These are phyloP conservation scores for Bruguiera hainesii DNA, from an alignment of 441 rosid species.

Conservation along the genomic window DNA sequence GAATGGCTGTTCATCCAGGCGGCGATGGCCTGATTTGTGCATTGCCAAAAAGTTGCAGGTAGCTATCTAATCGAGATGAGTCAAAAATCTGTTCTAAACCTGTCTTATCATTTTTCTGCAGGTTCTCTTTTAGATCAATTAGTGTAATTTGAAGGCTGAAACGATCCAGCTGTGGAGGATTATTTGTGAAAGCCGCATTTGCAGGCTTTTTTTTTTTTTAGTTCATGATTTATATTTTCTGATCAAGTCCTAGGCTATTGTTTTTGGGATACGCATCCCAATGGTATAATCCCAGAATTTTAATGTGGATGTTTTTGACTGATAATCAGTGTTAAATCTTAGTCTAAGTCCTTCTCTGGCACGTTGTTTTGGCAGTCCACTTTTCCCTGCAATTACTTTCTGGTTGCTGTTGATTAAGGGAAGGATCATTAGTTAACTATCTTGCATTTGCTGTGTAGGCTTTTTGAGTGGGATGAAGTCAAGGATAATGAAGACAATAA, in stretches of 20 bases:
- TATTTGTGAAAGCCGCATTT: neutral
- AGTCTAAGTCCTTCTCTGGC: neutral
- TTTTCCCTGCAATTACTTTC: neutral
- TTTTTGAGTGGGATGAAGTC: conserved; percentile 62
- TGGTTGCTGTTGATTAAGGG: neutral
- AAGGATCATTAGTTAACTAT: neutral
- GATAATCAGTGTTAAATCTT: neutral
- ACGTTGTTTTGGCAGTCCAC: neutral
- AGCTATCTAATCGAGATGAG: neutral
- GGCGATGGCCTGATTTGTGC: conserved; percentile 77
- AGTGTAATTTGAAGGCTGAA: too few species aligned
- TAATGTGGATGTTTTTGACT: neutral
- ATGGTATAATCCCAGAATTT: neutral
- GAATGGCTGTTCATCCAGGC: conserved; percentile 74
- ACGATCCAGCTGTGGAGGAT: too few species aligned
- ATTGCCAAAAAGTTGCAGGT: conserved; percentile 68
- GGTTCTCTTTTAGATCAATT: too few species aligned
- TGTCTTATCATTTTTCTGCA: too few species aligned
- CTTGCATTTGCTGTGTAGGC: conserved; percentile 39
- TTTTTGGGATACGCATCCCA: neutral
- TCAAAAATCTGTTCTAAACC: too few species aligned
- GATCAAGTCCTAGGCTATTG: neutral
- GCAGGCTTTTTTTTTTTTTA: neutral
- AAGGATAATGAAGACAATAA: conserved; percentile 35
- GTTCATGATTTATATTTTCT: neutral